Conservation (phyloP, 768 basidiomycete species). For the Auricularia cornea region DNA sequence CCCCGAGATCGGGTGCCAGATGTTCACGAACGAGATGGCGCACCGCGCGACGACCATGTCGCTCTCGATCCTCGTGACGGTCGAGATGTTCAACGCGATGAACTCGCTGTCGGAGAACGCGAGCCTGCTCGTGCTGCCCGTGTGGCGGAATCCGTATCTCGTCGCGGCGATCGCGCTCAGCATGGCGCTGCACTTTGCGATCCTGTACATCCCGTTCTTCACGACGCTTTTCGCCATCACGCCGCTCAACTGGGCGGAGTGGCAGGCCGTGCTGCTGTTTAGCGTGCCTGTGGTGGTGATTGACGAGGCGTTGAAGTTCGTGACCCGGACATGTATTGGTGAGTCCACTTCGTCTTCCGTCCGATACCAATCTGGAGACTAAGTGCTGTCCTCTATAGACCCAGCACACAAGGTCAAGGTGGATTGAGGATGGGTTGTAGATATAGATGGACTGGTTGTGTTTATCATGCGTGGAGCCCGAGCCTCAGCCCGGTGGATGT, state of each 20-base stretch:
- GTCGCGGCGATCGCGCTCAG: constrained; percentile 83
- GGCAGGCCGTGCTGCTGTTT: constrained; percentile 85
- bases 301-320: constrained; percentile 83
- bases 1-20: constrained; percentile 88
- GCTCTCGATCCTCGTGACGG: constrained; percentile 88
- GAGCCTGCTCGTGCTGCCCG: constrained; percentile 74
- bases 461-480: background rate
- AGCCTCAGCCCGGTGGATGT: background rate
- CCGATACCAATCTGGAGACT: background rate
- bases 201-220: constrained; percentile 96
- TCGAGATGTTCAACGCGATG: constrained; percentile 98
- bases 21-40: constrained; percentile 87
- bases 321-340: constrained; percentile 43
- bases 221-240: constrained; percentile 88
- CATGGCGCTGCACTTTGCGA: constrained; percentile 90
- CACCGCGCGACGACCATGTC: constrained; percentile 92
- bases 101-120: constrained; percentile 98
- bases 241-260: constrained; percentile 89
- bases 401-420: background rate
- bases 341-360: background rate
- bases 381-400: background rate
- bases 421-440: background rate
- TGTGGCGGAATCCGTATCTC: constrained; percentile 94
- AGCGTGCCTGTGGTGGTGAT: constrained; percentile 83
- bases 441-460: background rate